Conservation (phyloP, 257 asterid genomes). For the Henckelia pumila region DNA sequence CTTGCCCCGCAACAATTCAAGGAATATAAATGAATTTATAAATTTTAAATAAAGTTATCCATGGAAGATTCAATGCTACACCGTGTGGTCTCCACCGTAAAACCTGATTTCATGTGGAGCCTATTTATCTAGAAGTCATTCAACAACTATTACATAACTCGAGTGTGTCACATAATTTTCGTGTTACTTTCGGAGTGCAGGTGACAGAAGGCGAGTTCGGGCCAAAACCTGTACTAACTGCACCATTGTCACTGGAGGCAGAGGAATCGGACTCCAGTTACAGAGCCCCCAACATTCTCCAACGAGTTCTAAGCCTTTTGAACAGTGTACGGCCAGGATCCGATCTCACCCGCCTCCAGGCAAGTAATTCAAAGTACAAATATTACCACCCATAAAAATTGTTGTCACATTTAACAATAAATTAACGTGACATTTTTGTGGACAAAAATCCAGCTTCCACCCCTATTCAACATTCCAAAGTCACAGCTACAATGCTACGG, state of each 20-base stretch:
- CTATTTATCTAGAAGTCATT: too few species aligned
- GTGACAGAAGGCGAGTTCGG: slow-evolving; percentile 29
- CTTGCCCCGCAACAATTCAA: too few species aligned
- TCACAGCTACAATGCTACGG: slow-evolving; percentile 86
- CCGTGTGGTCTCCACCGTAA: too few species aligned
- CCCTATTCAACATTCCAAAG: slow-evolving; percentile 85
- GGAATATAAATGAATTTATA: too few species aligned
- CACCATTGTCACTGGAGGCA: slow-evolving; percentile 57
- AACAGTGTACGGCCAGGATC: slow-evolving; percentile 61
- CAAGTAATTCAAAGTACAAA: slow-evolving; percentile 24
- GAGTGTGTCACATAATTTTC: too few species aligned
- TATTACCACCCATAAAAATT: too few species aligned
- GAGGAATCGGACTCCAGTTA: slow-evolving; percentile 44
- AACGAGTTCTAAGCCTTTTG: slow-evolving; percentile 61
- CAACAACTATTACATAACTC: too few species aligned
- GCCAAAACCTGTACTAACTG: slow-evolving; percentile 45
- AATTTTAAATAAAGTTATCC: too few species aligned
- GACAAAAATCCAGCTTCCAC: slow-evolving; percentile 63
- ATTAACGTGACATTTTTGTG: background rate
- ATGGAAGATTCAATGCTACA: too few species aligned
- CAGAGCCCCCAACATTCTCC: slow-evolving; percentile 61
- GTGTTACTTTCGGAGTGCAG: background rate
- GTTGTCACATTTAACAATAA: too few species aligned
- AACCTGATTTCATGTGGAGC: too few species aligned
- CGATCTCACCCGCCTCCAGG: slow-evolving; percentile 82